A percentile compares a stretch with the other conserved stretches of the same genome.
These are phyloP conservation scores for Pisolithus sp. DNA, from an alignment of 768 basidiomycete species.

Conservation along the genomic window DNA sequence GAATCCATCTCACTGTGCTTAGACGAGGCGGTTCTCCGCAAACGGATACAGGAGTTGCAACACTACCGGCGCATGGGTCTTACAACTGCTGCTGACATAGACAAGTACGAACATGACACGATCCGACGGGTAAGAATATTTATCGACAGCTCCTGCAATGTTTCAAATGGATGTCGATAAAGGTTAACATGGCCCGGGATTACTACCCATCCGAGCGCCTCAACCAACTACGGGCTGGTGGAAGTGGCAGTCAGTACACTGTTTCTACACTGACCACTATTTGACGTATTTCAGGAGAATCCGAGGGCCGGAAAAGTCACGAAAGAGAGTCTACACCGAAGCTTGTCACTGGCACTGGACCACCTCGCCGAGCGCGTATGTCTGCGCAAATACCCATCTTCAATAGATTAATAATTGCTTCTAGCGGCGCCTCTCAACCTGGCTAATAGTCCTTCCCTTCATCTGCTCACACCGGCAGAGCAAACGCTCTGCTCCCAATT, in stretches of 20 bases:
- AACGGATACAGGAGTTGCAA: slow-evolving; percentile 87
- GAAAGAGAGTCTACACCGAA: slow-evolving; percentile 61
- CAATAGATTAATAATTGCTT: background rate
- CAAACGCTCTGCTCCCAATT: slow-evolving; percentile 83
- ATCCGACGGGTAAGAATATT: slow-evolving; percentile 55
- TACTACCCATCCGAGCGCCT: slow-evolving; percentile 48
- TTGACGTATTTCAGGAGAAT: slow-evolving; percentile 27
- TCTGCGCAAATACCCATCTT: background rate
- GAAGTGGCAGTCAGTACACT: slow-evolving; percentile 44
- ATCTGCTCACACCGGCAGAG: slow-evolving; percentile 84
- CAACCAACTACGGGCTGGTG: slow-evolving; percentile 39
- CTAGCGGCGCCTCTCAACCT: slow-evolving; percentile 73
- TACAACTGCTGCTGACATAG: slow-evolving; percentile 79
- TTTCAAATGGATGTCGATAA: slow-evolving; percentile 51
- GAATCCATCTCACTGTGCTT: background rate
- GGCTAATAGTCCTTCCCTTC: slow-evolving; percentile 82
- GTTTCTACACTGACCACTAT: slow-evolving; percentile 1
- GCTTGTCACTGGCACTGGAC: slow-evolving; percentile 30
- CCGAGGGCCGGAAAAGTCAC: slow-evolving; percentile 49
- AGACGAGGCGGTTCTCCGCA: slow-evolving; percentile 88
- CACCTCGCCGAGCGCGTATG: slow-evolving; percentile 39
- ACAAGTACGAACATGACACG: slow-evolving; percentile 77
- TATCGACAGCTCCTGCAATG: background rate
- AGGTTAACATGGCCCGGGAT: slow-evolving; percentile 51
- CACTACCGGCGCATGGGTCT: slow-evolving; percentile 84